Base-by-base conservation (phyloP, 345 rosid genomes). In the Syzygium grande region DNA sequence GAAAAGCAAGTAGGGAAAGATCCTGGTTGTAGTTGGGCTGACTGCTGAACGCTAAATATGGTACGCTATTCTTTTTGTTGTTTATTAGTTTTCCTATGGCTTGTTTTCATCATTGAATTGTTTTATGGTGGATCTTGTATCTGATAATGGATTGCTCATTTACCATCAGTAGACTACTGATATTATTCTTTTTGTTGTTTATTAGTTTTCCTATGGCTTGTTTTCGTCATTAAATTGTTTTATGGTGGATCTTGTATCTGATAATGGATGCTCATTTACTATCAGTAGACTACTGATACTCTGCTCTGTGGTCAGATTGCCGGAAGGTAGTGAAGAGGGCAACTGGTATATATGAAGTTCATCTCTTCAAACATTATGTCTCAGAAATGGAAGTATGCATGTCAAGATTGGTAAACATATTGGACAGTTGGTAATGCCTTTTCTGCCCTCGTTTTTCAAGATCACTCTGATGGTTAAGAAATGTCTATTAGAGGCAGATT, bases 21-120 rank as follows among this genome's bases (percentile, higher is more conserved):
- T 84, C 96, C 97, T 27, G 97, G 95, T 52, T 89, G 78, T 86
- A 95, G 97, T 87, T 94, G 96, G 95, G 93, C 92, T 73, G 80
- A 73, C 25, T 73, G 25, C 46, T 73, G 80, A 68, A 17, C 0
- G 2, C 46, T 9, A 17, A 73, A 9, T 34, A 73, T 38, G 80
- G 46, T 73, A 89, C 34, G 89, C 87, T 85, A 85, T 63, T 51
- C 38, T 84, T 13, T 84, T 73, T 7, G 1, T 34, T 34, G 49
- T 73, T 73, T 73, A 19, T 34, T 73, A 73, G 49, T 30, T 73
- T 73, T 73, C 49, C 49, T 9, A 9, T 73, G 49, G 80, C 49
- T 73, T 34, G 80, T 34, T 4, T 73, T 34, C 80, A 34, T 73
- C 23, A 34, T 73, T 73, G 7, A 34, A 73, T 5, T 34, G 46